Evolutionary conservation across 192 early-diverging fungal genomes (phyloP).

Genomic region (Mortierella antarctica): DNA sequence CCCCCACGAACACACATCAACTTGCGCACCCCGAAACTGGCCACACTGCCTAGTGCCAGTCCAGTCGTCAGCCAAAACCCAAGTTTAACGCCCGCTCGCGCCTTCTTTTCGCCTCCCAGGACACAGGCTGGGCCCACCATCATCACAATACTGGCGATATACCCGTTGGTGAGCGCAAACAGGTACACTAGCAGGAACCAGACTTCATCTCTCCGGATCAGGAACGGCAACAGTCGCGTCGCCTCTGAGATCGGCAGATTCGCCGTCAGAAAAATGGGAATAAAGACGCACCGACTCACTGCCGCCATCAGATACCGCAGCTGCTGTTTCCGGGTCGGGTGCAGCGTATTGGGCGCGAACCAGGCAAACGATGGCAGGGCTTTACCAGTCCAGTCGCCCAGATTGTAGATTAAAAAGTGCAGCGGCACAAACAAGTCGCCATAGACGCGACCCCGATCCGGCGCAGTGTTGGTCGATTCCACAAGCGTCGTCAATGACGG

Average conservation of each 20-base stretch:
- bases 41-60: conserved; percentile 72
- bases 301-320: conserved; percentile 57
- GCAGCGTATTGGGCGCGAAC: conserved; percentile 60
- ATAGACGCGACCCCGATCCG: conserved; percentile 44
- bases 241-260: conserved; percentile 64
- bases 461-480: conserved; percentile 61
- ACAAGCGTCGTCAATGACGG: conserved; percentile 81
- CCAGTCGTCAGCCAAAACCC: conserved; percentile 73
- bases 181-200: conserved; percentile 66
- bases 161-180: conserved; percentile 77
- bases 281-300: conserved; percentile 63
- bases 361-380: conserved; percentile 59
- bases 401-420: conserved; percentile 78
- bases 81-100: conserved; percentile 72
- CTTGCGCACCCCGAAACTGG: conserved; percentile 61
- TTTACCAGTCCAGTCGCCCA: conserved; percentile 80
- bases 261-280: conserved; percentile 77
- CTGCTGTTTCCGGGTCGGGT: conserved; percentile 53
- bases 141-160: conserved; percentile 70
- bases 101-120: conserved; percentile 59
- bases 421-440: conserved; percentile 74
- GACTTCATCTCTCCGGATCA: conserved; percentile 56
- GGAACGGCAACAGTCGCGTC: conserved; percentile 42
- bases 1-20: conserved; percentile 50
- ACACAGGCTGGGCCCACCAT: conserved; percentile 65